A percentile compares a stretch with the other conserved stretches of the same genome.
These are phyloP conservation scores for Fusarium sp. DNA, from an alignment of 2,329 filamentous ascomycete species.

Conservation along the genomic window DNA sequence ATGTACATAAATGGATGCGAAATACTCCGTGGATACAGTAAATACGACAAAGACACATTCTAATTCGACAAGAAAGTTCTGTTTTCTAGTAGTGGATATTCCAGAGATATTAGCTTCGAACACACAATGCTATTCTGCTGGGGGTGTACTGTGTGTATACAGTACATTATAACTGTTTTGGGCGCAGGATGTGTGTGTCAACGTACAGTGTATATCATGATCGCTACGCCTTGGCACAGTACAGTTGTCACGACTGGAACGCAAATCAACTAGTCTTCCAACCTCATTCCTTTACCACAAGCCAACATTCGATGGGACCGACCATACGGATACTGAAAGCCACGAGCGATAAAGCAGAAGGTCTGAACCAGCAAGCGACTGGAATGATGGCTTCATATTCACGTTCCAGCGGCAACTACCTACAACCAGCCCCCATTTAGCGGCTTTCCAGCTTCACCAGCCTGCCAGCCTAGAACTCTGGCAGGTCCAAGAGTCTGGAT, in stretches of 20 bases:
- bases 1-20: neutral
- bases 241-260: neutral
- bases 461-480: neutral
- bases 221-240: neutral
- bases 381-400: slow-evolving; percentile 9
- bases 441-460: neutral
- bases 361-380: neutral
- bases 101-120: neutral
- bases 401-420: neutral
- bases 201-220: neutral
- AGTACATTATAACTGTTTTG: neutral
- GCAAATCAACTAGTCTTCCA: neutral
- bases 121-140: neutral
- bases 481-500: neutral
- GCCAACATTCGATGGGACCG: too few species aligned
- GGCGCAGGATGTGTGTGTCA: neutral
- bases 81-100: neutral
- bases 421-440: neutral
- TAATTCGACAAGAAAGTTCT: neutral
- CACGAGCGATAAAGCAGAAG: neutral
- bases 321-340: neutral
- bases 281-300: neutral
- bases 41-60: neutral
- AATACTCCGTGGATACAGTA: neutral
- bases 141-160: neutral